Conservation (phyloP, 345 rosid species). For the Orychophragmus violaceus region DNA sequence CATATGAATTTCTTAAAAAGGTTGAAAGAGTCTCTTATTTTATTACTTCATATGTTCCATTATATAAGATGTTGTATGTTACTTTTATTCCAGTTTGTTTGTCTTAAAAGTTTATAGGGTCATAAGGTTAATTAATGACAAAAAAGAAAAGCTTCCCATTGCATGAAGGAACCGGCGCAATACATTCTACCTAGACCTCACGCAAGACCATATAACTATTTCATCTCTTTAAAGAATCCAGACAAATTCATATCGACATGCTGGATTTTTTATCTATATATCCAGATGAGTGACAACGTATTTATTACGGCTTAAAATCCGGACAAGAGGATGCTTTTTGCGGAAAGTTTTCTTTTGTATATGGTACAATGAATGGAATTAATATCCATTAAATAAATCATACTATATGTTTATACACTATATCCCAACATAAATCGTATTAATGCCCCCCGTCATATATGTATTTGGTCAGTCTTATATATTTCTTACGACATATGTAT, state of each 20-base stretch:
- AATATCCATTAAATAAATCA: not conserved
- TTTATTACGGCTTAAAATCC: slow-evolving; percentile 22
- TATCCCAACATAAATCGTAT: slow-evolving; percentile 14
- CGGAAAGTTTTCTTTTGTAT: slow-evolving; percentile 16
- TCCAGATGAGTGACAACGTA: not conserved
- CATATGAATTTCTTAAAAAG: no score
- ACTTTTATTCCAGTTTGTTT: no score
- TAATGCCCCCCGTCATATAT: slow-evolving; percentile 10
- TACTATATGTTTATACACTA: not conserved
- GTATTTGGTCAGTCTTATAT: slow-evolving; percentile 15
- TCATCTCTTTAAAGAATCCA: not conserved
- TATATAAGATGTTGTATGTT: no score
- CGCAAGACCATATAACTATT: not conserved
- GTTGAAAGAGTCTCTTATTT: no score
- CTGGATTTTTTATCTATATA: not conserved
- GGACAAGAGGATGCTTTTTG: slow-evolving; percentile 25
- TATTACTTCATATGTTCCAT: no score
- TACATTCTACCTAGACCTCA: slow-evolving; percentile 4
- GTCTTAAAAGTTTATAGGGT: not conserved
- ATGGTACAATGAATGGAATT: slow-evolving; percentile 14
- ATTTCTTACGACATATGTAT: not conserved
- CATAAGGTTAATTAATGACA: not conserved
- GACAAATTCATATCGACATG: not conserved
- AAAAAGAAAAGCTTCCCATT: not conserved
- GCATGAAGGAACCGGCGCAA: not conserved